Percentiles rank a stretch among this genome's conserved stretches.
Evolutionary conservation across 345 rosid species (phyloP).

Genomic region (Adansonia digitata): DNA sequence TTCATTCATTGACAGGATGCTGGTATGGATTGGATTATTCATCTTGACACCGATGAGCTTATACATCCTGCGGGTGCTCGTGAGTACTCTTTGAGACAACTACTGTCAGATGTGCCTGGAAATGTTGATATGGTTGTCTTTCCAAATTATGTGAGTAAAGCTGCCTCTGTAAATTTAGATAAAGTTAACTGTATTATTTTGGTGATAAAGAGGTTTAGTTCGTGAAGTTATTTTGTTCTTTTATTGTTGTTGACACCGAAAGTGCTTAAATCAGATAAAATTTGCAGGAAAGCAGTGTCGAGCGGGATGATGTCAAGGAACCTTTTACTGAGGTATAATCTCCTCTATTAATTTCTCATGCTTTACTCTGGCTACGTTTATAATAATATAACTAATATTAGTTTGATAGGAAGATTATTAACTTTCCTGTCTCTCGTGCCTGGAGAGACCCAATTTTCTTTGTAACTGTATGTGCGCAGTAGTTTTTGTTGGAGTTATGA

Average conservation of each 20-base stretch:
- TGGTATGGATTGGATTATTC: constrained; percentile 88
- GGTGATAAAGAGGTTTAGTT: background rate
- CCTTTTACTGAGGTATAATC: constrained; percentile 82
- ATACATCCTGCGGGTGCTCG: constrained; percentile 72
- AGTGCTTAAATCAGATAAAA: constrained; percentile 14
- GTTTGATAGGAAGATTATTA: constrained; percentile 9
- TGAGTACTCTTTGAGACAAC: constrained; percentile 75
- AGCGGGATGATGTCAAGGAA: constrained; percentile 77
- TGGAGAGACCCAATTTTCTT: background rate
- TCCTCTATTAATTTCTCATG: background rate
- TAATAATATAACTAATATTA: background rate
- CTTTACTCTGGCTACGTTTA: background rate
- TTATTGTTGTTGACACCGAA: background rate
- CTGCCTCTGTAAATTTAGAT: background rate
- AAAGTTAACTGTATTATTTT: background rate
- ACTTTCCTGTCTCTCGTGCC: background rate
- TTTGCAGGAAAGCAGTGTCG: constrained; percentile 90
- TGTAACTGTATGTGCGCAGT: background rate
- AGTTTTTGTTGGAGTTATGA: background rate
- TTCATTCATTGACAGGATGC: constrained; percentile 43
- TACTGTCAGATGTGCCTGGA: constrained; percentile 61
- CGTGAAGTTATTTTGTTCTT: background rate
- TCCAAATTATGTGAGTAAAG: constrained; percentile 83
- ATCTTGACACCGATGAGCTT: constrained; percentile 93
- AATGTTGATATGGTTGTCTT: constrained; percentile 73